Base-by-base conservation (phyloP, 495 filamentous ascomycete genomes). In the Glarea lozoyensis region DNA sequence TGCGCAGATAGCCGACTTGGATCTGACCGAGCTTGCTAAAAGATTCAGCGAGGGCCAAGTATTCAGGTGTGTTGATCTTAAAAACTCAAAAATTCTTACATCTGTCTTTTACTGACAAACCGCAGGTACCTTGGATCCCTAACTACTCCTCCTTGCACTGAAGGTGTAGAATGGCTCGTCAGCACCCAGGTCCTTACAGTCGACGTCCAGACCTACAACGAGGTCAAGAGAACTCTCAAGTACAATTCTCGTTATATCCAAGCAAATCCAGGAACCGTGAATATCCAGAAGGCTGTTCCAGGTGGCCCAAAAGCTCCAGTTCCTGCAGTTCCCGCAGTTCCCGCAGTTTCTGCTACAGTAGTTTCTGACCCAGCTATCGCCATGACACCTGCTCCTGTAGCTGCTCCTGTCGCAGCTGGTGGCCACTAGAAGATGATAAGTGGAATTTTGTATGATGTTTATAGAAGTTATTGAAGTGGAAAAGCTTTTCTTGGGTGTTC, bases 131-230 rank as follows among this genome's bases (percentile, higher is more conserved):
- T 61, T 0, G 80, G 80, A 35, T 80, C 75, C 1, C 69, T 84
- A 13, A 84, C 80, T 19, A 84, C 80, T 6, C 80, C 80, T 25
- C 80, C 80, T 1, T 84, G 80, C 64, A 64, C 65, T 17, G 78
- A 84, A 59, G 69, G 66, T 19, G 63, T 84, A 33, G 61, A 56
- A 18, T 83, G 78, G 67, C 67, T 72, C 41, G 63, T 83, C 27
- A n/a, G 69, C 68, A 40, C 60, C 68, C 12, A 47, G 73, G 46
- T 67, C 72, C 55, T 84, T 10, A 48, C 51, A 22, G 50, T 84
- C 32, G 65, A 73, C 36, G 63, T 73, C 9, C 51, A 61, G 27
- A 75, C 66, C 17, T 82, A 69, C 54, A 65, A 67, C 43, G 60
- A 58, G 2, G 69, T 72, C 32, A 76, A 80, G 56, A 63, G 64